phyloP scores from a whole-genome alignment of 176 grass and related monocot species.

The Tuctoria greenei region DNA sequence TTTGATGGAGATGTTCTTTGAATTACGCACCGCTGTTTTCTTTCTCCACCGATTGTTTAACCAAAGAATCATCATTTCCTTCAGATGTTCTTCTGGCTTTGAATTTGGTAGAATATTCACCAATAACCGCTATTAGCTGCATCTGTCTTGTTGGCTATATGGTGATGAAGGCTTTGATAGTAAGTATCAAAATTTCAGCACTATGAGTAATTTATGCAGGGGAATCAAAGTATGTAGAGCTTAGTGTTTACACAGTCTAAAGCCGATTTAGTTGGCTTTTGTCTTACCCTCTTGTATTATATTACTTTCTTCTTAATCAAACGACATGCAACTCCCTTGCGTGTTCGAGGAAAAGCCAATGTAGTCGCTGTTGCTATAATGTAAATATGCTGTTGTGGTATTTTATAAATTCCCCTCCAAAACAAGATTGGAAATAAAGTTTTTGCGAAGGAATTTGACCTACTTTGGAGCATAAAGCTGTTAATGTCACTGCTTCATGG shows the following conservation, averaged over 20 bases:
- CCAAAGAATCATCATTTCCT: constrained; percentile 19
- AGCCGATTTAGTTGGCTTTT: no score
- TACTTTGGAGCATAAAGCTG: constrained; percentile 39
- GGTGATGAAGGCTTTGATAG: constrained; percentile 2
- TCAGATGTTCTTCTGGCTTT: constrained; percentile 29
- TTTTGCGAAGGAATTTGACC: constrained; percentile 40
- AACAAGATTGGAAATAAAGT: constrained; percentile 38
- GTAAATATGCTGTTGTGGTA: constrained; percentile 26
- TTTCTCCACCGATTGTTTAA: constrained; percentile 13
- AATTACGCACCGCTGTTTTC: constrained; percentile 12
- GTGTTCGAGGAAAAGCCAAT: not conserved
- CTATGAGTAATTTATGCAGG: not conserved
- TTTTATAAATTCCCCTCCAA: constrained; percentile 41
- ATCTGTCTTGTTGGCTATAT: constrained; percentile 23
- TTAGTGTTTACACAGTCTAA: constrained; percentile 15
- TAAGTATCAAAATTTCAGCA: constrained; percentile 6
- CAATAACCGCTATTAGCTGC: constrained; percentile 5
- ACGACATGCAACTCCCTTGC: no score
- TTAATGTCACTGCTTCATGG: constrained; percentile 43
- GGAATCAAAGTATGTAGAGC: constrained; percentile 29
- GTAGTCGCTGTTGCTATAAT: constrained; percentile 25
- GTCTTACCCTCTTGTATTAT: no score
- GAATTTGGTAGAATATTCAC: constrained; percentile 39
- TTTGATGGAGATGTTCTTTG: constrained; percentile 28
- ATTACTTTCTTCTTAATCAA: no score